phyloP scores from a whole-genome alignment of 2,329 filamentous ascomycete species.

The Blastomyces parvus region DNA sequence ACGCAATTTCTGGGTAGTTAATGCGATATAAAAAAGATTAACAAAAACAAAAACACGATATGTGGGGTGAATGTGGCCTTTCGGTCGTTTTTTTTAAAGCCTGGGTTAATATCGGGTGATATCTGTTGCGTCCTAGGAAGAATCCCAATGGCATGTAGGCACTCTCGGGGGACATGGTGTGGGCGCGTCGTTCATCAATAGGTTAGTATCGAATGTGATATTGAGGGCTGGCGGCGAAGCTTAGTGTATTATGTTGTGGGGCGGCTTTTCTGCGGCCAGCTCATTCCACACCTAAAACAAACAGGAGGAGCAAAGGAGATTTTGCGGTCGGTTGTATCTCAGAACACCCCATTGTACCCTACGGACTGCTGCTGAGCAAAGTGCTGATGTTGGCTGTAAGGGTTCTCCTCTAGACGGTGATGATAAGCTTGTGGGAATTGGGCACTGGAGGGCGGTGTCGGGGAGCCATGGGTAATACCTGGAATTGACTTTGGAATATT shows the following conservation, averaged over 20 bases:
- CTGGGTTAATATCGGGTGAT: conserved; percentile 2
- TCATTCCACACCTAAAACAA: background rate
- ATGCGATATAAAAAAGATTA: background rate
- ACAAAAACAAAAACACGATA: background rate
- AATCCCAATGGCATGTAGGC: background rate
- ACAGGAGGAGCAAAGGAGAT: background rate
- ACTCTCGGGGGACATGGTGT: background rate
- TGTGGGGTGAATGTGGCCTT: background rate
- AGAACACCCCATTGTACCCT: conserved; percentile 24
- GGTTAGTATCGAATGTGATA: conserved; percentile 2
- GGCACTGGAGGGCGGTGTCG: conserved; percentile 28
- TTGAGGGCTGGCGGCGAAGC: background rate
- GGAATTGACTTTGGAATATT: conserved; percentile 24
- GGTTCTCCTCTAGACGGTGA: conserved; percentile 25
- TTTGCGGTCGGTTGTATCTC: background rate
- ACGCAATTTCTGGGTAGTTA: background rate
- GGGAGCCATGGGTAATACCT: conserved; percentile 23
- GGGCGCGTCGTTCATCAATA: background rate
- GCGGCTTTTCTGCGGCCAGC: background rate
- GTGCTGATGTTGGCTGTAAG: conserved; percentile 27
- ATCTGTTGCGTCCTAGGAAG: background rate
- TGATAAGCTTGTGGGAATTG: conserved; percentile 30
- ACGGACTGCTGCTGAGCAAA: conserved; percentile 28
- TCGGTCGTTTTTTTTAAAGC: background rate
- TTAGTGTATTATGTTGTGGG: background rate